These are phyloP conservation scores for Eutrema salsugineum DNA, from an alignment of 441 rosid genomes.

Conservation along the genomic window DNA sequence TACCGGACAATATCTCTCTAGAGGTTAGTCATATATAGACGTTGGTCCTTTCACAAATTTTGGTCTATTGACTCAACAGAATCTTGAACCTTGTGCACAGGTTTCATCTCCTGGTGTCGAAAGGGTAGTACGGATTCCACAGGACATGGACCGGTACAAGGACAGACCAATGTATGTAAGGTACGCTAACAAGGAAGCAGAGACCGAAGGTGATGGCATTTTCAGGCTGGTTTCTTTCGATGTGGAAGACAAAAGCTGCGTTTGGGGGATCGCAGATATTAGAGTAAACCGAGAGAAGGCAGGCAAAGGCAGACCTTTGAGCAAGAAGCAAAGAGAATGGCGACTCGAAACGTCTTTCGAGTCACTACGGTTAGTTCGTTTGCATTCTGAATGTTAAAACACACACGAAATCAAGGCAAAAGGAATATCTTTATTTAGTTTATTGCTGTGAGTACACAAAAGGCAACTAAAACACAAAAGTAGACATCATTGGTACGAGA, in stretches of 20 bases:
- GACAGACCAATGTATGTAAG: conserved; percentile 70
- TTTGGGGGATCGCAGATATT: conserved; percentile 84
- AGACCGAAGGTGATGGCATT: conserved; percentile 56
- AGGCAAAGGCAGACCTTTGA: conserved; percentile 89
- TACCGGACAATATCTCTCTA: conserved; percentile 55
- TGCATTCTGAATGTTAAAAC: conserved; percentile 48
- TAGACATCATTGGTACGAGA: not conserved
- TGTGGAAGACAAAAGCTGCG: conserved; percentile 48
- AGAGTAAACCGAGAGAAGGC: conserved; percentile 76
- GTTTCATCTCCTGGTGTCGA: conserved; percentile 93
- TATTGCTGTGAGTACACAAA: too few relatives aligned
- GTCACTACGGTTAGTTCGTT: conserved; percentile 54
- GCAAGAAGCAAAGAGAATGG: conserved; percentile 85
- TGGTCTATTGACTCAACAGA: not conserved
- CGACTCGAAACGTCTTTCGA: conserved; percentile 57
- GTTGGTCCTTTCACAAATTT: not conserved
- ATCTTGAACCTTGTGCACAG: conserved; percentile 35
- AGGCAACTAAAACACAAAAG: not conserved
- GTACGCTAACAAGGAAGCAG: conserved; percentile 33
- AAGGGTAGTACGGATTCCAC: conserved; percentile 73
- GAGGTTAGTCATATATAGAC: conserved; percentile 47
- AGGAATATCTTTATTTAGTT: not conserved
- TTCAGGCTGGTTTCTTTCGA: conserved; percentile 66
- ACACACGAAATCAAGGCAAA: not conserved
- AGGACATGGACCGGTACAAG: conserved; percentile 75